Base-by-base conservation (phyloP, 495 filamentous ascomycete species). In the Terfezia boudieri region DNA sequence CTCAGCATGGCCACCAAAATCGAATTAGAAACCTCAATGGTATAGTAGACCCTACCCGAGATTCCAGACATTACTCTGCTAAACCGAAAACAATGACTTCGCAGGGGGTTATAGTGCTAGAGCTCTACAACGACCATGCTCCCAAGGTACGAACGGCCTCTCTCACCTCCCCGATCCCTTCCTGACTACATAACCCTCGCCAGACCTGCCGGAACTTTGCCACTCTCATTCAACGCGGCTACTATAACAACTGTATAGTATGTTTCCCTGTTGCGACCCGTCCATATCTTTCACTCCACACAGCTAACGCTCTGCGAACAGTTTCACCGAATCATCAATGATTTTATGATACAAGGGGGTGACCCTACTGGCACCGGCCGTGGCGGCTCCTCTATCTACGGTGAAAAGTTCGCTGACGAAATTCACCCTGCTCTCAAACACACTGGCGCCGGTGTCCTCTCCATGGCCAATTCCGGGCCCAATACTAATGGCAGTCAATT, bases 271-370 rank as follows among this genome's bases (percentile, higher is more conserved):
- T 5, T 37, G 20, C 8, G 7, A 37, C 26, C 26, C 41, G 10
- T 43, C 38, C 10, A 43, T 43, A 11, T 10, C 38, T 16, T 46
- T 20, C 12, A 46, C 17, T 46, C 17, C 41, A 46, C 12, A 46
- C 41, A n/a, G 51, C 16, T 50, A 48, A 36, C 20, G 20, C 11
- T 3, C 52, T 61, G 32, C 17, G 16, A 14, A 10, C 26, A 63
- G 61, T 88, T 98, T 77, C 90, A 98, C 73, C 86, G 90, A 61
- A 79, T 98, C 53, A 96, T 96, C 64, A 78, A 84, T 36, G 80
- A 85, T 68, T 98, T 98, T 73, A 96, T 96, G 90, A 77, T 92
- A 56, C 90, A 98, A 71, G 84, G 82, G 52, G 90, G 90, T 46
- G 90, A 98, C 69, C 90, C 90, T 8, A 95, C 90, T 3, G 90